Evolutionary conservation across 768 basidiomycete species (phyloP), one percentile per base, ranked within the genome.

Genomic region (Termitomyces sp.): DNA sequence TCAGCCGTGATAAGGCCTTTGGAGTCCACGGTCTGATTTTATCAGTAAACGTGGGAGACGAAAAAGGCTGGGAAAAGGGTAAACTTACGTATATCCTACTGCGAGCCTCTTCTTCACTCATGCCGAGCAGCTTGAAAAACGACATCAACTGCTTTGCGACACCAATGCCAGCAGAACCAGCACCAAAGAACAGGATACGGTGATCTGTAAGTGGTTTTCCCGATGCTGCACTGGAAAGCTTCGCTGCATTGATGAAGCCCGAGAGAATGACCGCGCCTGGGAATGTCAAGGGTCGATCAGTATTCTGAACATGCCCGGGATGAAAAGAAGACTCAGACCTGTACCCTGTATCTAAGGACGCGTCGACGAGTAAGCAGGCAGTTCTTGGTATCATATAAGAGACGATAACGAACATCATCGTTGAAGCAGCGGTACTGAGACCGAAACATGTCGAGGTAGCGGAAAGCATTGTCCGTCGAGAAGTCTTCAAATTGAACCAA

Each of bases 141-240:
- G 87, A 88, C 68, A 84, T 76, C 29, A 90, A 76, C 67, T 94
- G 92, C 71, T 84, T 85, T 44, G 88, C 93, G 39, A 96, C 94
- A 55, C 93, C 94, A 52, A 94, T 88, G 46, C 92, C 93, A 8
- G 90, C 88, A 12, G 86, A 88, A 0, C 94, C 94, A 1, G 93
- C 92, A n/a, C 94, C 94, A 51, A 90, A 86, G 79, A 96, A 94
- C 51, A 95, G 77, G 64, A 95, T 88, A 46, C 83, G 82, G 64
- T 95, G 93, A 48, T 90, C 88, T 27, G 76, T 71, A 47, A 92
- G 73, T 12, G 87, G 76, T 48, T 56, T 76, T 70, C 78, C 69
- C 76, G 82, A 68, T 67, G 81, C 69, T 73, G 73, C 74, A 46
- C 81, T 80, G 13, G 85, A 75, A 36, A 88, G 73, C 55, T 79